Evolutionary conservation across 116 monocot genomes (phyloP), one percentile per base, ranked within the genome.

Genomic region (Thalassia testudinum): DNA sequence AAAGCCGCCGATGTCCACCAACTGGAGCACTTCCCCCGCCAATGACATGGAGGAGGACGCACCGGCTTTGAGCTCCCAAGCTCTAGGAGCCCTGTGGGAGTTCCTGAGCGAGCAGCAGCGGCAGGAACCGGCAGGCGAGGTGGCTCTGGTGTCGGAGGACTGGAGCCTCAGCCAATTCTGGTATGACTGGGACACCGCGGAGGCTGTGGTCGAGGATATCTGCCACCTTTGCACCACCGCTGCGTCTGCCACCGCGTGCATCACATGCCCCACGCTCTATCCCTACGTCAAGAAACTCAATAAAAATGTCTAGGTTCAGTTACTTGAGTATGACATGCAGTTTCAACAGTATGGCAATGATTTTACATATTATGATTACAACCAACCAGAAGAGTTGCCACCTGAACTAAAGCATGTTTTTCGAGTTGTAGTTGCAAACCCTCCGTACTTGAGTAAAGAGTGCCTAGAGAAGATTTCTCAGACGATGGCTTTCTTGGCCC

Each of bases 361-460:
- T 70, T 95, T 82, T 57, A 82, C 66, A 54, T 88, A 77, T 44
- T 95, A 95, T 11, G 82, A 95, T 63, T 95, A 88, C 75, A 88
- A 88, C 69, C 73, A 72, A 21, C 82, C 95, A 24, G 66, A 72
- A 58, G 74, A 85, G 20, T 66, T 95, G 50, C 85, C 84, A 13
- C 22, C 50, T 16, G 55, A 27, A 37, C 54, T 82, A 44, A 77
- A 77, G 67, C 88, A 88, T 47, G 54, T 61, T 65, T 95, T 62
- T 57, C 64, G 62, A 43, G 57, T 95, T 53, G 71, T 95, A 54
- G 74, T 95, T 34, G 95, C 74, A 4, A 88, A 95, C 37, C 95
- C 95, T 55, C 95, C 95, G 14, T 95, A 95, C 25, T 64, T 95
- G 81, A n/a, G n/a, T n/a, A n/a, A n/a, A n/a, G n/a, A n/a, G n/a